Conservation (phyloP, 495 filamentous ascomycete genomes). For the Penicillium lividum region DNA sequence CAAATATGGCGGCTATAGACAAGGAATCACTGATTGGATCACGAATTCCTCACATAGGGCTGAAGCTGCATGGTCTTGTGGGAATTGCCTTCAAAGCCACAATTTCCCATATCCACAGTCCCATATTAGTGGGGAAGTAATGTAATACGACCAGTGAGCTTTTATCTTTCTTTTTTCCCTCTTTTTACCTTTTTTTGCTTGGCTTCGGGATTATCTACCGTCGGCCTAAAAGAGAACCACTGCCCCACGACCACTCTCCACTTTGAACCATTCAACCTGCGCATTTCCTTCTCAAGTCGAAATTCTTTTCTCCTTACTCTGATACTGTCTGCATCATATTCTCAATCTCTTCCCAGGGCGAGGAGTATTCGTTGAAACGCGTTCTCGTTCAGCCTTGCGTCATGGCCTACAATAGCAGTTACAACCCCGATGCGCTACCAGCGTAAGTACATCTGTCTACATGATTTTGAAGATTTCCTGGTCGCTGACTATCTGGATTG, state of each 20-base stretch:
- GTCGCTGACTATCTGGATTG: slow-evolving; percentile 18
- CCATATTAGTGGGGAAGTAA: neutral
- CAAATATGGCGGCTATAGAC: neutral
- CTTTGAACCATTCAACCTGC: slow-evolving; percentile 15
- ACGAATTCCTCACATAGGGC: neutral
- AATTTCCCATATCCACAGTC: neutral
- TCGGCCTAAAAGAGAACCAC: slow-evolving; percentile 15
- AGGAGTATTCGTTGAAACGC: slow-evolving; percentile 4
- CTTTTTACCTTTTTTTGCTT: slow-evolving; percentile 6
- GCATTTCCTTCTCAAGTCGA: neutral
- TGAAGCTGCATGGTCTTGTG: neutral
- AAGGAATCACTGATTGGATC: neutral
- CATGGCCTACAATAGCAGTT: slow-evolving; percentile 94
- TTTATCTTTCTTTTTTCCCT: neutral
- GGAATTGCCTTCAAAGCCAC: neutral
- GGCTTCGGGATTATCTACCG: slow-evolving; percentile 11
- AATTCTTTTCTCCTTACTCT: neutral
- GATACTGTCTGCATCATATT: slow-evolving; percentile 1
- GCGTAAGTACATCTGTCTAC: slow-evolving; percentile 62
- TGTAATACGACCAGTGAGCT: neutral
- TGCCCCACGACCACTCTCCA: slow-evolving; percentile 34
- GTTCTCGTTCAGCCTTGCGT: slow-evolving; percentile 21
- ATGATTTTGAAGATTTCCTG: neutral
- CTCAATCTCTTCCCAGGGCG: slow-evolving; percentile 7
- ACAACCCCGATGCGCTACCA: slow-evolving; percentile 96